phyloP scores from a whole-genome alignment of 2,329 filamentous ascomycete genomes.

The Colletotrichum australisinense region DNA sequence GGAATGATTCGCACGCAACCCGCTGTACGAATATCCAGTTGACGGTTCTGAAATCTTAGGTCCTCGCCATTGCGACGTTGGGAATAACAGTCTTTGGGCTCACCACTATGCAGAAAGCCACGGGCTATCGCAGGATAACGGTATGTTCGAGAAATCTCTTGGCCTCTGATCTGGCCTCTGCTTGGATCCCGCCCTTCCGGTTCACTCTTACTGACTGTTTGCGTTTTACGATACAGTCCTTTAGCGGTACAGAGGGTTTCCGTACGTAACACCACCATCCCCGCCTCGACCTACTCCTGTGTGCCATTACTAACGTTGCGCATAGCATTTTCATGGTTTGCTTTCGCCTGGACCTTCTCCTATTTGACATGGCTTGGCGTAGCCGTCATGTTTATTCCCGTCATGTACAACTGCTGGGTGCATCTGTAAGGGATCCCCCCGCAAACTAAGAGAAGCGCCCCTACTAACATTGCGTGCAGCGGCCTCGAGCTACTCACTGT shows the following conservation, averaged over 20 bases:
- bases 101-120: constrained; percentile 35
- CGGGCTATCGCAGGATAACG: constrained; percentile 37
- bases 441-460: neutral
- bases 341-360: constrained; percentile 36
- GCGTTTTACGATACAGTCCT: constrained; percentile 22
- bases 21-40: neutral
- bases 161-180: neutral
- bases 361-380: constrained; percentile 36
- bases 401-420: constrained; percentile 39
- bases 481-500: constrained; percentile 35
- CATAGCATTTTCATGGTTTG: constrained; percentile 36
- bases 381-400: constrained; percentile 33
- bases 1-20: neutral
- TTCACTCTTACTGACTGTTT: constrained; percentile 15
- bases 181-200: neutral
- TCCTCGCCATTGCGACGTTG: constrained; percentile 33
- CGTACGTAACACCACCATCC: constrained; percentile 30
- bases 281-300: neutral
- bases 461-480: constrained; percentile 4
- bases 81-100: constrained; percentile 35
- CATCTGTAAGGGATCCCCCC: constrained; percentile 29
- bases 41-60: constrained; percentile 16
- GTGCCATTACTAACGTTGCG: constrained; percentile 3
- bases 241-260: constrained; percentile 36
- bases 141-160: constrained; percentile 14